Conservation (phyloP, 805 yeast genomes). For the Zygoascus ofunaensis region DNA sequence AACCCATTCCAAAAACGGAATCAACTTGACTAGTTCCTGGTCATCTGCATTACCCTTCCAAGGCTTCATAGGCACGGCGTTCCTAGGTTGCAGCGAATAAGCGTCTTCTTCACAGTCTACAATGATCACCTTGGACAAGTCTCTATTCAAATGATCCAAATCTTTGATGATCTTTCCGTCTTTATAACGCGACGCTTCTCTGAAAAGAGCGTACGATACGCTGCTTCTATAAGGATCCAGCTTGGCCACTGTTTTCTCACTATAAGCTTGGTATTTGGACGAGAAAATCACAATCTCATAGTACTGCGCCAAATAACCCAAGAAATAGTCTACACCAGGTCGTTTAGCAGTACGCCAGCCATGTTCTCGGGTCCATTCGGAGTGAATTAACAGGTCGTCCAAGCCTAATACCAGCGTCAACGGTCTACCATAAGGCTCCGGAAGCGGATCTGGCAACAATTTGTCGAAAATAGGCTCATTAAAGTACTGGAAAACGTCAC, state of each 20-base stretch:
- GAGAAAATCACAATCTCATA: constrained; percentile 92
- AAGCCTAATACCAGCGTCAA: constrained; percentile 79
- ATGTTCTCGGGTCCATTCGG: constrained; percentile 81
- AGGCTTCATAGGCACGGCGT: constrained; percentile 73
- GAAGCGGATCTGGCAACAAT: constrained; percentile 87
- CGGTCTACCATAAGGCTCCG: constrained; percentile 86
- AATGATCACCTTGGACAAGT: constrained; percentile 66
- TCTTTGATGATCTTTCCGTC: constrained; percentile 90
- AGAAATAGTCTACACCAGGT: constrained; percentile 95
- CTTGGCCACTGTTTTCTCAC: constrained; percentile 76
- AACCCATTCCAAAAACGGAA: constrained; percentile 88
- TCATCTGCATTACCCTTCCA: constrained; percentile 89
- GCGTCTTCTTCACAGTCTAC: constrained; percentile 70
- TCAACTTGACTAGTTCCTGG: constrained; percentile 57
- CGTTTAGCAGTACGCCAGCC: constrained; percentile 99
- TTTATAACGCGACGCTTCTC: constrained; percentile 83
- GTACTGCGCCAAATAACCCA: constrained; percentile 89
- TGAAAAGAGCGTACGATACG: constrained; percentile 74
- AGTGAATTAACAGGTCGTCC: constrained; percentile 84
- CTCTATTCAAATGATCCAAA: constrained; percentile 83
- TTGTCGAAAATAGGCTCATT: constrained; percentile 91
- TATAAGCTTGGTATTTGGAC: constrained; percentile 73
- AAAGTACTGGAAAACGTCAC: constrained; percentile 70
- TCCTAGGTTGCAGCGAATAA: constrained; percentile 80
- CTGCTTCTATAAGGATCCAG: constrained; percentile 90